phyloP scores from a whole-genome alignment of 176 grass and related monocot species.

The Leersia perrieri region DNA sequence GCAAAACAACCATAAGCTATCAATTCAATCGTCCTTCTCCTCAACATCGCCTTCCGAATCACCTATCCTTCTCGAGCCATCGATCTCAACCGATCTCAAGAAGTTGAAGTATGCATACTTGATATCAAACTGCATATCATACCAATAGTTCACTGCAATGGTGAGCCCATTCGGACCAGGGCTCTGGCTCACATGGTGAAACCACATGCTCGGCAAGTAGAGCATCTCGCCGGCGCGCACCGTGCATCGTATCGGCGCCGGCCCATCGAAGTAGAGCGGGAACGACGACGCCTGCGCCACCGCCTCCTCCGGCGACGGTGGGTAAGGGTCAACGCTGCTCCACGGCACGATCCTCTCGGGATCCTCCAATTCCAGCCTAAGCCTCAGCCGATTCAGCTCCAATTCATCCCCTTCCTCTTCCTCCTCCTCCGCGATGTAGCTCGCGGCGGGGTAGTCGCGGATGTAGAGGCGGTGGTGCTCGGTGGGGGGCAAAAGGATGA shows the following conservation, averaged over 20 bases:
- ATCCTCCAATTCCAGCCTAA: conserved; percentile 66
- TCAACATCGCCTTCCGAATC: conserved; percentile 17
- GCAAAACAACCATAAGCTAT: background rate
- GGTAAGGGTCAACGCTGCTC: conserved; percentile 86
- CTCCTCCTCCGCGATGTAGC: conserved; percentile 43
- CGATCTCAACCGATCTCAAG: conserved; percentile 51
- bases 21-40: background rate
- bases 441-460: conserved; percentile 59
- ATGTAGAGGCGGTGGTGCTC: conserved; percentile 89
- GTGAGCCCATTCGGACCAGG: conserved; percentile 67
- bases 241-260: conserved; percentile 69
- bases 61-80: background rate
- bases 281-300: conserved; percentile 44
- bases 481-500: conserved; percentile 75
- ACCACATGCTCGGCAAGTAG: conserved; percentile 97
- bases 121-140: conserved; percentile 97
- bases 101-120: conserved; percentile 96
- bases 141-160: conserved; percentile 99
- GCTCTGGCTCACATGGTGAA: conserved; percentile 93
- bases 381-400: too few species aligned
- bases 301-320: conserved; percentile 52
- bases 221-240: conserved; percentile 91
- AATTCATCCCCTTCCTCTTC: background rate
- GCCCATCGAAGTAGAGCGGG: conserved; percentile 84
- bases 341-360: conserved; percentile 67